These are phyloP conservation scores for Yamadazyma sp. DNA, from an alignment of 1,139 yeast genomes.

Conservation along the genomic window DNA sequence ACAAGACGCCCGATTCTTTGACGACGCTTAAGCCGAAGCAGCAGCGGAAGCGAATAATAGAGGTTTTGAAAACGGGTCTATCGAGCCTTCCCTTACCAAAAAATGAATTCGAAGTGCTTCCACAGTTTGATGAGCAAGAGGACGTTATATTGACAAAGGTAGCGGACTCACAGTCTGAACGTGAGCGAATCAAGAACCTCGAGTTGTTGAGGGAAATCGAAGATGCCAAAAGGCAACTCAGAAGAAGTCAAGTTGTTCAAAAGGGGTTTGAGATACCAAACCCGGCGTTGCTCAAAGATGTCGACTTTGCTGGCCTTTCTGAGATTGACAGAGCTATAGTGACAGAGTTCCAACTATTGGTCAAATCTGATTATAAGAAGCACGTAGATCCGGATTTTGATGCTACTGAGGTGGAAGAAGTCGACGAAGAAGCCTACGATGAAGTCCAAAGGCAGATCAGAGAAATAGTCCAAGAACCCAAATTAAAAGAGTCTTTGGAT, in stretches of 20 bases:
- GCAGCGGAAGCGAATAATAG: conserved; percentile 16
- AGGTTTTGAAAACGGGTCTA: conserved; percentile 20
- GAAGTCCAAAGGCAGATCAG: neutral
- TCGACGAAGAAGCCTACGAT: conserved; percentile 33
- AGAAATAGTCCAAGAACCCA: too few relatives aligned
- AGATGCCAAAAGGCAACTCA: conserved; percentile 27
- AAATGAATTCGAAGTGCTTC: conserved; percentile 25
- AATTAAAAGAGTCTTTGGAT: too few relatives aligned
- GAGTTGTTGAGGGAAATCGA: conserved; percentile 28
- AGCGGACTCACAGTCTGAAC: conserved; percentile 19
- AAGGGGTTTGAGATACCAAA: conserved; percentile 51
- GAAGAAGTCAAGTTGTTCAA: conserved; percentile 54
- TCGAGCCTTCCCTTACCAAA: conserved; percentile 30
- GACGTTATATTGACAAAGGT: conserved; percentile 16
- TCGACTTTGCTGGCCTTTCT: conserved; percentile 5
- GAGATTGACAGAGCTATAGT: conserved; percentile 27
- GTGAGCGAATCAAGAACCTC: conserved; percentile 23
- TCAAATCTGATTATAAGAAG: conserved; percentile 50
- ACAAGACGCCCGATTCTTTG: neutral
- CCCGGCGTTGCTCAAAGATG: conserved; percentile 18
- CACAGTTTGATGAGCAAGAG: conserved; percentile 27
- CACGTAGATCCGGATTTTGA: conserved; percentile 22
- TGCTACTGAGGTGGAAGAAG: conserved; percentile 32
- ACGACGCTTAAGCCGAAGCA: conserved; percentile 12
- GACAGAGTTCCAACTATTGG: conserved; percentile 35